Conservation (phyloP, 441 rosid genomes). For the Gossypium gossypioides region DNA sequence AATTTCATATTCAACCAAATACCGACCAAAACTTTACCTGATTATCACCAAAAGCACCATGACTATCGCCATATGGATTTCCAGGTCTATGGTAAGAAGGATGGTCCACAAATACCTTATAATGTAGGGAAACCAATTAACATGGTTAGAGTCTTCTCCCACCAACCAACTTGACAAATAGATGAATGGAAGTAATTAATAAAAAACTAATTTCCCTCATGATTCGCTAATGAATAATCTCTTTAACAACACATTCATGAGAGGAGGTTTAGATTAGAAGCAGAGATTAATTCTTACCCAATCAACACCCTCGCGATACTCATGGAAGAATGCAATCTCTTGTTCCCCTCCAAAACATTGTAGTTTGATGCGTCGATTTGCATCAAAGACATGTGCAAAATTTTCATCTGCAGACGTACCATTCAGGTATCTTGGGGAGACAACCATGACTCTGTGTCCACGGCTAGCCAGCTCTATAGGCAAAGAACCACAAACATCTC, state of each 20-base stretch:
- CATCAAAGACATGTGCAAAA: constrained; percentile 38
- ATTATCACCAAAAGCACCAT: constrained; percentile 85
- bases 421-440: constrained; percentile 67
- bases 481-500: constrained; percentile 95
- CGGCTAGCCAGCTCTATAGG: constrained; percentile 71
- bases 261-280: background rate
- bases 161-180: background rate
- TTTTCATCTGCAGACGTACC: constrained; percentile 47
- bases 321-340: constrained; percentile 71
- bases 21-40: constrained; percentile 39
- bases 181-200: background rate
- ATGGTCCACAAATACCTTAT: constrained; percentile 82
- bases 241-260: background rate
- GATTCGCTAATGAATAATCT: background rate
- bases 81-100: constrained; percentile 82
- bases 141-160: background rate
- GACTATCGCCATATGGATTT: constrained; percentile 75
- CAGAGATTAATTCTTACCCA: constrained; percentile 46
- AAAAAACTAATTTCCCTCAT: background rate
- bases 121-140: background rate
- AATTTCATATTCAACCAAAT: constrained; percentile 5
- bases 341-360: constrained; percentile 72
- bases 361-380: constrained; percentile 36
- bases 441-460: constrained; percentile 94
- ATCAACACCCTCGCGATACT: constrained; percentile 80